A percentile compares a stretch with the other conserved stretches of the same genome.
phyloP scores from a whole-genome alignment of 306 rosid genomes.

The Benincasa hispida region DNA sequence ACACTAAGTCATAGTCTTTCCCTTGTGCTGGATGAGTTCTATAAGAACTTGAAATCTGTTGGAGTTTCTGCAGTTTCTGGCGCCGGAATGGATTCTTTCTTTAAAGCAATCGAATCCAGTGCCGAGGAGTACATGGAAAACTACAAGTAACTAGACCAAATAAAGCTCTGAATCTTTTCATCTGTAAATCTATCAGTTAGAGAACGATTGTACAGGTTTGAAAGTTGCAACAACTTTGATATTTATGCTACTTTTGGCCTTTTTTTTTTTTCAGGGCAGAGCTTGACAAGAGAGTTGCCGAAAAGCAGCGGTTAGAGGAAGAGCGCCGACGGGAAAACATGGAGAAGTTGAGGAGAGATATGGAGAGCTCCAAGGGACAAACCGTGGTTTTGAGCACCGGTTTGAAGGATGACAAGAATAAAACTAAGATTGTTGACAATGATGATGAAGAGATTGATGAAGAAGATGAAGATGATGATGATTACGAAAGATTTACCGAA shows the following conservation, averaged over 20 bases:
- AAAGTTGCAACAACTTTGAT: constrained; percentile 1
- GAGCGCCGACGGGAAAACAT: constrained; percentile 56
- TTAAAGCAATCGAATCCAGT: constrained; percentile 55
- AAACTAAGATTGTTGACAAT: constrained; percentile 33
- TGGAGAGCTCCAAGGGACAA: constrained; percentile 51
- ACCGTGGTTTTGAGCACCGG: constrained; percentile 70
- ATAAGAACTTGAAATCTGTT: constrained; percentile 58
- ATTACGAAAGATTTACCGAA: constrained; percentile 25
- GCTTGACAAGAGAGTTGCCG: constrained; percentile 66
- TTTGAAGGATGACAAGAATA: constrained; percentile 32
- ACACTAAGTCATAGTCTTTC: constrained; percentile 59
- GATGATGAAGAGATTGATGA: constrained; percentile 29
- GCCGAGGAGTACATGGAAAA: constrained; percentile 67
- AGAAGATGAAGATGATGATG: constrained; percentile 23
- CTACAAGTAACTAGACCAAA: constrained; percentile 35
- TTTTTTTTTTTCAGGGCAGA: constrained; percentile 43
- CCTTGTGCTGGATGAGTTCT: constrained; percentile 72
- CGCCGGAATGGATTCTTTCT: constrained; percentile 63
- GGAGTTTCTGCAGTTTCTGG: constrained; percentile 82
- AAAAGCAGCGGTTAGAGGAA: constrained; percentile 72
- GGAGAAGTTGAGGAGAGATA: constrained; percentile 62
- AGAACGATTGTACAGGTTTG: background rate
- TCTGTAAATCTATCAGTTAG: background rate
- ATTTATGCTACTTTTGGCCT: background rate
- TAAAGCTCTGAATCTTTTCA: background rate